phyloP scores from a whole-genome alignment of 2,329 filamentous ascomycete genomes.

The Westerdykella sp. region DNA sequence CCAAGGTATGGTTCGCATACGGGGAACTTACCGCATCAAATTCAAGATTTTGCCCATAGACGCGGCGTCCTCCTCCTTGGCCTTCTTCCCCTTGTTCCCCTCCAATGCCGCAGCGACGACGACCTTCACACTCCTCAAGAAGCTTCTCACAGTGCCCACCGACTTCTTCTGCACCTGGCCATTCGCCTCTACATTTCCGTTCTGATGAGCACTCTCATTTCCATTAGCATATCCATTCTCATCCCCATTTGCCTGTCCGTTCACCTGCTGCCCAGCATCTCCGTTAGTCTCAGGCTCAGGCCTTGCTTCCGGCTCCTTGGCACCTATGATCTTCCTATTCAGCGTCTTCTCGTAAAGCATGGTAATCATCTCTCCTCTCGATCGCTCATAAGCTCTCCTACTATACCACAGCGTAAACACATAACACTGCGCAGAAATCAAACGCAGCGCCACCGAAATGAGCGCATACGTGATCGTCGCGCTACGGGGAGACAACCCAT shows the following conservation, averaged over 20 bases:
- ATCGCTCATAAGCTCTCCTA: constrained; percentile 77
- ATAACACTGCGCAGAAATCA: constrained; percentile 58
- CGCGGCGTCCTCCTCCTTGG: constrained; percentile 48
- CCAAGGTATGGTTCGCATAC: no score
- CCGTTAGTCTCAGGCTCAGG: constrained; percentile 13
- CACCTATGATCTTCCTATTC: constrained; percentile 51
- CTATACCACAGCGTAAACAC: constrained; percentile 74
- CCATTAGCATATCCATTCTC: constrained; percentile 6
- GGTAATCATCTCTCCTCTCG: constrained; percentile 77
- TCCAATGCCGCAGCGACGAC: constrained; percentile 12
- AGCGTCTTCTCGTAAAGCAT: constrained; percentile 77
- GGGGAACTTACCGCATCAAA: constrained; percentile 56
- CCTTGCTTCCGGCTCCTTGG: constrained; percentile 27
- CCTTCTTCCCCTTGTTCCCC: constrained; percentile 18
- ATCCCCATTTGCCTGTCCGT: constrained; percentile 12
- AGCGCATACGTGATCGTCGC: constrained; percentile 61
- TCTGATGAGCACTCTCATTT: background rate
- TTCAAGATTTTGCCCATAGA: constrained; percentile 90
- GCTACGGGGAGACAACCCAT: constrained; percentile 41
- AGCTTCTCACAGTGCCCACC: constrained; percentile 7
- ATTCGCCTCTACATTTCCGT: constrained; percentile 2
- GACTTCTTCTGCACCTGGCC: constrained; percentile 4
- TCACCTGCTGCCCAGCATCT: constrained; percentile 1
- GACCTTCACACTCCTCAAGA: constrained; percentile 13
- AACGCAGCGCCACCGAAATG: constrained; percentile 54